Conservation (phyloP, 306 rosid genomes). For the Malus sieversii region DNA sequence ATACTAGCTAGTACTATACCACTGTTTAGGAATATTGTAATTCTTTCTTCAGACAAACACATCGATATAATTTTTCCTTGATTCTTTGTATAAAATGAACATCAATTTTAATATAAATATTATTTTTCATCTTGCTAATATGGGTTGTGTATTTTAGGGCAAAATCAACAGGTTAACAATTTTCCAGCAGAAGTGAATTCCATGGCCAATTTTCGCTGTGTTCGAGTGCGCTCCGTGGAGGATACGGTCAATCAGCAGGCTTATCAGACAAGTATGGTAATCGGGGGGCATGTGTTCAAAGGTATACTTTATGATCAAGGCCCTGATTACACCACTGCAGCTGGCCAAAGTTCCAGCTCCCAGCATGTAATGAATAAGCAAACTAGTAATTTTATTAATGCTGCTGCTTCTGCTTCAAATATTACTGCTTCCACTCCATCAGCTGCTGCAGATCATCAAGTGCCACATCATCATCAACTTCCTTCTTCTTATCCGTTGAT, state of each 20-base stretch:
- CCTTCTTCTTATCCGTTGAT: slow-evolving; percentile 9
- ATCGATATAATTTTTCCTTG: background rate
- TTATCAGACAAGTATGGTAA: slow-evolving; percentile 49
- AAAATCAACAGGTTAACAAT: slow-evolving; percentile 16
- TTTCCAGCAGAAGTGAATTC: slow-evolving; percentile 41
- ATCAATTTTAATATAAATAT: background rate
- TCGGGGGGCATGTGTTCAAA: slow-evolving; percentile 57
- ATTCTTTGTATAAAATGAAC: background rate
- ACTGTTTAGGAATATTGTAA: background rate
- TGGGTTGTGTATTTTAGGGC: slow-evolving; percentile 16
- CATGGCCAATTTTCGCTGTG: slow-evolving; percentile 35
- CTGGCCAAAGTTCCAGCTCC: slow-evolving; percentile 20
- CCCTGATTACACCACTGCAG: slow-evolving; percentile 6
- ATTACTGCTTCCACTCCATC: slow-evolving; percentile 9
- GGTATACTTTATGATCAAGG: slow-evolving; percentile 75
- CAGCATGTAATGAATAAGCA: background rate
- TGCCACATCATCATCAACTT: slow-evolving; percentile 13
- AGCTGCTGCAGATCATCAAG: slow-evolving; percentile 1
- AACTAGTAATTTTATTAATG: slow-evolving; percentile 9
- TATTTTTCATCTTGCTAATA: background rate
- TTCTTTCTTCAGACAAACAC: background rate
- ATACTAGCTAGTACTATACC: background rate
- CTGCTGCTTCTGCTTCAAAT: slow-evolving; percentile 3
- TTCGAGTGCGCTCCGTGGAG: slow-evolving; percentile 44
- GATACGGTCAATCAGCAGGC: slow-evolving; percentile 35